Evolutionary conservation across 345 rosid species (phyloP).

Genomic region (Gossypium mustelinum): DNA sequence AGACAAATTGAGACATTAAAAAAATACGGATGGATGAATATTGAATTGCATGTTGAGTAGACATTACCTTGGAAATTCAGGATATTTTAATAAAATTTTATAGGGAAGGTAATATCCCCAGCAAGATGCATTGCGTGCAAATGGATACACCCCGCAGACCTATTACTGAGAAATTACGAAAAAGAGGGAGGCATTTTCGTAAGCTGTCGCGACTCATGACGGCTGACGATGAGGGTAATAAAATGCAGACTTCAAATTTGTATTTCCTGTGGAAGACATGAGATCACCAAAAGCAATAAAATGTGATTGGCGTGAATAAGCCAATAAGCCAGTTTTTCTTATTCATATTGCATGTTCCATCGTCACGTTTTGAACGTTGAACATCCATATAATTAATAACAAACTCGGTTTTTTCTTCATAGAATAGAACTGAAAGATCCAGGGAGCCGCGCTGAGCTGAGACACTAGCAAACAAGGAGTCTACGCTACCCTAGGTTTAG

Average conservation of each 20-base stretch:
- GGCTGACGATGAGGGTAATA: neutral
- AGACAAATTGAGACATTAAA: neutral
- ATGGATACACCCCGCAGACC: neutral
- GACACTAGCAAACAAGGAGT: neutral
- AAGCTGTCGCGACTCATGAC: neutral
- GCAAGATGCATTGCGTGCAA: conserved; percentile 5
- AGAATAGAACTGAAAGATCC: neutral
- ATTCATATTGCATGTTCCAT: neutral
- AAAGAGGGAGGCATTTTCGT: neutral
- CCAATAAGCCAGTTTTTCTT: neutral
- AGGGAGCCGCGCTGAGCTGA: neutral
- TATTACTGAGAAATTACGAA: neutral
- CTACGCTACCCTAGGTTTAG: neutral
- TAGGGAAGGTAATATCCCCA: neutral
- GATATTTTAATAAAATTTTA: neutral
- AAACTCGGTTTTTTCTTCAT: neutral
- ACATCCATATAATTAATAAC: neutral
- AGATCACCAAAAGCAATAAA: neutral
- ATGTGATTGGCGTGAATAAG: neutral
- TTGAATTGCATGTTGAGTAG: neutral
- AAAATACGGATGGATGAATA: neutral
- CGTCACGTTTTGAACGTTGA: neutral
- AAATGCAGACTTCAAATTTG: neutral
- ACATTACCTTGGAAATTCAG: neutral
- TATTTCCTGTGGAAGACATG: neutral